Conservation (phyloP, 257 asterid genomes). For the Capsicum baccatum region DNA sequence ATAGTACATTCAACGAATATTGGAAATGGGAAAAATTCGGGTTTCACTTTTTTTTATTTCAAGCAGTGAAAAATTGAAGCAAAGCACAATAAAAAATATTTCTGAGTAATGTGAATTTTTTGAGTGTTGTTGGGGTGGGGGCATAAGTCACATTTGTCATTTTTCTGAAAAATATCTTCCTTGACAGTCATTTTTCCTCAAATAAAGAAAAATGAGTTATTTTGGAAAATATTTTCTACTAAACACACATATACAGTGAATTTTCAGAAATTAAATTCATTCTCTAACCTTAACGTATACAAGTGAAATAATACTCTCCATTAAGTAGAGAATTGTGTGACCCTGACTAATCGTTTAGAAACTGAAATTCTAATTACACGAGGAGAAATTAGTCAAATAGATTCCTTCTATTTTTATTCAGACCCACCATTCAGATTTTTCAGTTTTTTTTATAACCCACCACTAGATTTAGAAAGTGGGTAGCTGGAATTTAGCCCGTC, state of each 20-base stretch:
- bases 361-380: not conserved
- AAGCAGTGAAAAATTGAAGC: too few species aligned
- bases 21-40: too few species aligned
- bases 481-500: not conserved
- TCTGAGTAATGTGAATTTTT: too few species aligned
- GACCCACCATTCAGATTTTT: not conserved
- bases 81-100: too few species aligned
- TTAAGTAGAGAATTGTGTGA: not conserved
- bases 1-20: too few species aligned
- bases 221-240: too few species aligned
- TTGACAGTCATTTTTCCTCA: too few species aligned
- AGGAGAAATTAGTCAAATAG: not conserved
- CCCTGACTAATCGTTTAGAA: not conserved
- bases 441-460: not conserved
- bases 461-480: not conserved
- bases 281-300: not conserved
- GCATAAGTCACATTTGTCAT: too few species aligned
- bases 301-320: not conserved
- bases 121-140: too few species aligned
- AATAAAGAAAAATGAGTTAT: too few species aligned
- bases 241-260: not conserved
- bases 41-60: too few species aligned
- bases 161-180: too few species aligned
- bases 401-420: not conserved
- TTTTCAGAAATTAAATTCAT: not conserved